Percentiles rank a stretch among this genome's conserved stretches.
Evolutionary conservation across 371 early-diverging fungal genomes (phyloP).

Genomic region (Coemansia sp.): DNA sequence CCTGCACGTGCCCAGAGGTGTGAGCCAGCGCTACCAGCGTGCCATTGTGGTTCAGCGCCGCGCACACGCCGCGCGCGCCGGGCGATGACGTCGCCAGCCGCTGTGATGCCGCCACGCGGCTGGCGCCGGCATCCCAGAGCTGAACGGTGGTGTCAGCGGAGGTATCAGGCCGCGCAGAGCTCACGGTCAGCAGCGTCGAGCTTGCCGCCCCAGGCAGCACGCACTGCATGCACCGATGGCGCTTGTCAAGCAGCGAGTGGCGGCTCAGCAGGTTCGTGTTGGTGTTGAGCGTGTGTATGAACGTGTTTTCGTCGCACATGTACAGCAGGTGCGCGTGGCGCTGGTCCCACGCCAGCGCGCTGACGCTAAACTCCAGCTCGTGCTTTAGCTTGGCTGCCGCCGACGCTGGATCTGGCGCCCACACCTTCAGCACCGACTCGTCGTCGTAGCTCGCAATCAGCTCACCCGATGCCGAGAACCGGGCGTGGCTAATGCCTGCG

Average conservation of each 20-base stretch:
- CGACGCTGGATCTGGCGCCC: conserved; percentile 44
- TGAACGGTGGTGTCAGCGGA: conserved; percentile 30
- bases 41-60: conserved; percentile 50
- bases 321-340: conserved; percentile 49
- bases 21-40: conserved; percentile 40
- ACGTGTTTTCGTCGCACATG: conserved; percentile 45
- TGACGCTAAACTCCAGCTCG: conserved; percentile 45
- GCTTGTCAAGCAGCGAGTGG: conserved; percentile 22
- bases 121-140: conserved; percentile 48
- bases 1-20: conserved; percentile 30
- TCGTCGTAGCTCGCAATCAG: conserved; percentile 53
- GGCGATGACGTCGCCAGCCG: conserved; percentile 13
- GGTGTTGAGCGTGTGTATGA: conserved; percentile 46
- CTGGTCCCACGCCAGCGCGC: conserved; percentile 49
- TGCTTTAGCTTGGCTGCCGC: conserved; percentile 40
- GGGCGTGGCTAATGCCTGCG: conserved; percentile 40
- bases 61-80: conserved; percentile 43
- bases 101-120: conserved; percentile 17
- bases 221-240: conserved; percentile 44
- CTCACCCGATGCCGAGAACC: conserved; percentile 45
- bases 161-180: conserved; percentile 41
- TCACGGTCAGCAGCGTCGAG: conserved; percentile 40
- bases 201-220: conserved; percentile 38
- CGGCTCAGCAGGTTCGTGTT: conserved; percentile 46
- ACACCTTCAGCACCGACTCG: conserved; percentile 49